Evolutionary conservation across 2,329 filamentous ascomycete species (phyloP).

Genomic region (Stenocarpella maydis): DNA sequence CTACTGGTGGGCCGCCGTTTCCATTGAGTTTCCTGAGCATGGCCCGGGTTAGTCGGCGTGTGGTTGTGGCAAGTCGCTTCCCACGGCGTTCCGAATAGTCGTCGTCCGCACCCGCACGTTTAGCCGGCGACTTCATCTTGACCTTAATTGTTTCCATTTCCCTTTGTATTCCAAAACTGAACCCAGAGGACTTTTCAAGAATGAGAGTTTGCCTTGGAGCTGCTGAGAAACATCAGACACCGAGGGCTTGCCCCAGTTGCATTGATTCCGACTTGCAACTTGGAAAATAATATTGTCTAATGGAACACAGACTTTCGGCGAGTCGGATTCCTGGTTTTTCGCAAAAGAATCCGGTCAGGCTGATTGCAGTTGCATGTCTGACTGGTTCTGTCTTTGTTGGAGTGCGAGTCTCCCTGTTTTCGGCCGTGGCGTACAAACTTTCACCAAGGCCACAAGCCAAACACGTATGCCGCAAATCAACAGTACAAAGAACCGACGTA

Average conservation of each 20-base stretch:
- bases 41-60: slow-evolving; percentile 25
- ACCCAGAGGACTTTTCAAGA: neutral
- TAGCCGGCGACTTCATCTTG: slow-evolving; percentile 1
- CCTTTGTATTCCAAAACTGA: no score
- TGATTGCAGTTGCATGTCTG: neutral
- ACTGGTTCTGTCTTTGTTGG: neutral
- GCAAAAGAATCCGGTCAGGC: neutral
- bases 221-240: neutral
- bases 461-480: neutral
- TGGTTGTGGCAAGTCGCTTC: slow-evolving; percentile 7
- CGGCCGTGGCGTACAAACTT: neutral
- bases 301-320: no score
- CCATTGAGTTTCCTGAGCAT: slow-evolving; percentile 15
- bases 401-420: neutral
- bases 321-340: neutral
- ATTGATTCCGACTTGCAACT: no score
- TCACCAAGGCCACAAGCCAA: neutral
- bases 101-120: slow-evolving; percentile 6
- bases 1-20: neutral
- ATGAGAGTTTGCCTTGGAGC: neutral
- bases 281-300: neutral
- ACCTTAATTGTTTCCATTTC: neutral
- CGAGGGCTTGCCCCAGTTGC: neutral
- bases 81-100: neutral
- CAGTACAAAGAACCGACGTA: neutral